Percentiles rank a stretch among this genome's conserved stretches.
Evolutionary conservation across 148 eudicot species (phyloP).

Genomic region (Diospyros lotus): DNA sequence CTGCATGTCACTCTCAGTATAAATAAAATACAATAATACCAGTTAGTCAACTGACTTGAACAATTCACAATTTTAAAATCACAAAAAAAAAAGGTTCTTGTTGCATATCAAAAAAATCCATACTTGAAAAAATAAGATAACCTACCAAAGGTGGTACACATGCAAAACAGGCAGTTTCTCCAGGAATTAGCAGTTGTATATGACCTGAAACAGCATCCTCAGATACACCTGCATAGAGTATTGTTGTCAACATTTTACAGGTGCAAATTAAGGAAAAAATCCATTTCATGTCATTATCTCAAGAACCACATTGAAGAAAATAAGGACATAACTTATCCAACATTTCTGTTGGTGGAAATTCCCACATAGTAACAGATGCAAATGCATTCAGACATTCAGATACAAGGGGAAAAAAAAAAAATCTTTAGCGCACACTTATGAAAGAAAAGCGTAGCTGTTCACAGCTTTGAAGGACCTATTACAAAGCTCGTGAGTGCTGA

Average conservation of each 20-base stretch:
- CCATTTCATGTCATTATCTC: not conserved
- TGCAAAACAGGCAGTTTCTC: conserved; percentile 98
- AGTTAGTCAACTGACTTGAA: not conserved
- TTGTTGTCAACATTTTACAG: not conserved
- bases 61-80: not conserved
- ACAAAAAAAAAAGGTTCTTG: not conserved
- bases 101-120: conserved; percentile 1
- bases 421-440: not conserved
- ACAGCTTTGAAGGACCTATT: not conserved
- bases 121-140: conserved; percentile 7
- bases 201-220: conserved; percentile 99
- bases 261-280: not conserved
- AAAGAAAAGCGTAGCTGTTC: not conserved
- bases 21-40: not conserved
- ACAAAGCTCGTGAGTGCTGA: not conserved
- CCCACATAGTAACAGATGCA: too few relatives aligned
- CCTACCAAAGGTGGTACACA: conserved; percentile 96
- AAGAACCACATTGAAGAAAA: conserved; percentile 9
- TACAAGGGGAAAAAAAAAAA: not conserved
- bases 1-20: not conserved
- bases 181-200: conserved; percentile 90
- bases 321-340: not conserved
- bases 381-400: too few relatives aligned
- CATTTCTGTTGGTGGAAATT: not conserved
- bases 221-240: conserved; percentile 64